Evolutionary conservation across 768 basidiomycete species (phyloP).

Genomic region (Holtermanniella nyarrowii): DNA sequence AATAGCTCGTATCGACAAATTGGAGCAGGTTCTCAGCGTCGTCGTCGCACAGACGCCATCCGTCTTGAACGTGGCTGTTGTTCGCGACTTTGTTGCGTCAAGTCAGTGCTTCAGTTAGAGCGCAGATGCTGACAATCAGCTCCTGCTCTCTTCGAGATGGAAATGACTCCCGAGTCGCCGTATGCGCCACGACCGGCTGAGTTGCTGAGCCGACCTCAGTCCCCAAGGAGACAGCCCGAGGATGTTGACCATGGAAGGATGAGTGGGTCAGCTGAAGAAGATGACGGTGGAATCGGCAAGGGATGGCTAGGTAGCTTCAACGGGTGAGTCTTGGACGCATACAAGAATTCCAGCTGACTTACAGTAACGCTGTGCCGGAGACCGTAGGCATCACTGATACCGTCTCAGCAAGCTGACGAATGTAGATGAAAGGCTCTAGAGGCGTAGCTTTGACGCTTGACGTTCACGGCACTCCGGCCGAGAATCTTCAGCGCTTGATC

Average conservation of each 20-base stretch:
- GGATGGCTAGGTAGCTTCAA: constrained; percentile 26
- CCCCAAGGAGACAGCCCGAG: neutral
- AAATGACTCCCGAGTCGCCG: neutral
- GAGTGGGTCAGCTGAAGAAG: constrained; percentile 13
- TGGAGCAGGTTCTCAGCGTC: constrained; percentile 21
- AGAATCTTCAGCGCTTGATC: constrained; percentile 66
- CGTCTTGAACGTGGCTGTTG: constrained; percentile 20
- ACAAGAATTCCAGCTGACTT: too few species aligned
- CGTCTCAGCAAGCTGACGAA: neutral
- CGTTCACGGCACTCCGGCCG: constrained; percentile 50
- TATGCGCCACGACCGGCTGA: neutral
- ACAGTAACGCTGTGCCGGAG: constrained; percentile 27
- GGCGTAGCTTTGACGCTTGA: constrained; percentile 33
- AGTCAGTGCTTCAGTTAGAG: too few species aligned
- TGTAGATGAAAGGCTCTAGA: constrained; percentile 20
- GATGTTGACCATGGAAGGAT: constrained; percentile 6
- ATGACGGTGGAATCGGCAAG: constrained; percentile 10
- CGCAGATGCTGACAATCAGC: too few species aligned
- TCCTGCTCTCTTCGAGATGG: too few species aligned
- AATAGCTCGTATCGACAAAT: constrained; percentile 16
- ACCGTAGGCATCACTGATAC: constrained; percentile 8
- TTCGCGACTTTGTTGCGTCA: constrained; percentile 23
- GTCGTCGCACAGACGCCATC: constrained; percentile 24
- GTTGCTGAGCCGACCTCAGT: neutral
- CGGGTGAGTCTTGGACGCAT: constrained; percentile 9